These are phyloP conservation scores for Whalleya microplaca DNA, from an alignment of 2,329 filamentous ascomycete genomes.

Conservation along the genomic window DNA sequence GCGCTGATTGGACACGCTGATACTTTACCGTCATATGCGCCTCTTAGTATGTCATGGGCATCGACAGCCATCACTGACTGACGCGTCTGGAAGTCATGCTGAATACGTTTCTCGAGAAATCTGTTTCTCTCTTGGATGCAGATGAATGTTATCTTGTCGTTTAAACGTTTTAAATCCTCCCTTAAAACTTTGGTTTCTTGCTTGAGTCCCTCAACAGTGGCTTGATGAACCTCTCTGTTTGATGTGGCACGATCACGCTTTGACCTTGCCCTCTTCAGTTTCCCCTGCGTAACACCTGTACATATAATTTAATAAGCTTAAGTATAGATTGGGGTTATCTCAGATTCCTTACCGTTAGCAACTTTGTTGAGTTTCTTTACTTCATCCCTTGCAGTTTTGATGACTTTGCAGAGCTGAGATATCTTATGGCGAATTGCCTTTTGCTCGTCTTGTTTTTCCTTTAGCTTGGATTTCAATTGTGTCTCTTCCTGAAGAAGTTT, in stretches of 20 bases:
- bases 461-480: background rate
- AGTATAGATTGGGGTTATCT: background rate
- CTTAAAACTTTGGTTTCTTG: background rate
- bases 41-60: background rate
- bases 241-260: background rate
- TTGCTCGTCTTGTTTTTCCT: background rate
- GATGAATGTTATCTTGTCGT: background rate
- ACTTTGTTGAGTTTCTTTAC: background rate
- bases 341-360: background rate
- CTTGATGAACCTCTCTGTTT: background rate
- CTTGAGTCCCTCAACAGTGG: background rate
- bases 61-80: background rate
- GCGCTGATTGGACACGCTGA: constrained; percentile 17
- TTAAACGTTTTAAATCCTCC: background rate
- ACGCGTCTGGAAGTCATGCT: constrained; percentile 1
- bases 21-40: constrained; percentile 15
- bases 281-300: background rate
- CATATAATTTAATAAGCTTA: background rate
- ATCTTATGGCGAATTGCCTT: background rate
- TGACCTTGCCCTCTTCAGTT: background rate
- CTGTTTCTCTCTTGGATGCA: background rate
- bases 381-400: background rate
- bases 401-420: background rate
- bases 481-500: background rate
- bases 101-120: constrained; percentile 2